phyloP scores from a whole-genome alignment of 495 filamentous ascomycete genomes.

The Staphylotrichum longicolle region DNA sequence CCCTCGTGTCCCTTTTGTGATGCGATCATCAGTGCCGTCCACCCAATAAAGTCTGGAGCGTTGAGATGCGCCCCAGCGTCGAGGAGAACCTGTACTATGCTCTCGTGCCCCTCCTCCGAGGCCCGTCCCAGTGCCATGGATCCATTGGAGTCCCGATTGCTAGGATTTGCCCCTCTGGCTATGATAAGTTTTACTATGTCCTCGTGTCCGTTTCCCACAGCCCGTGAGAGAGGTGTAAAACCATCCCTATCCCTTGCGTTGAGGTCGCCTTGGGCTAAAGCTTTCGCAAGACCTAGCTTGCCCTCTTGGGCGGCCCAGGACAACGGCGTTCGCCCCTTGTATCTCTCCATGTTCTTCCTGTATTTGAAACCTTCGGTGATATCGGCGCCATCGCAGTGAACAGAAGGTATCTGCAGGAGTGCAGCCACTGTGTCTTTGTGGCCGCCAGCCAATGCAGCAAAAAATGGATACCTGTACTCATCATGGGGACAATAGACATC shows the following conservation, averaged over 20 bases:
- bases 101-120: too few relatives aligned
- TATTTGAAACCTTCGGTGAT: neutral
- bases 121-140: too few relatives aligned
- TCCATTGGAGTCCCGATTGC: too few relatives aligned
- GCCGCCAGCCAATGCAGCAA: constrained; percentile 11
- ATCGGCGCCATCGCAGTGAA: constrained; percentile 11
- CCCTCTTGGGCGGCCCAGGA: constrained; percentile 14
- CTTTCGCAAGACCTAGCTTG: neutral
- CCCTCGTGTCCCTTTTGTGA: too few relatives aligned
- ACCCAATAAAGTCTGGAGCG: too few relatives aligned
- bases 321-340: constrained; percentile 11
- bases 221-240: neutral
- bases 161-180: too few relatives aligned
- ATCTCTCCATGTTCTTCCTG: constrained; percentile 1
- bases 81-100: too few relatives aligned
- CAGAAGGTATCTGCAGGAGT: constrained; percentile 12
- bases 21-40: too few relatives aligned
- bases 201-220: neutral
- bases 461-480: constrained; percentile 7
- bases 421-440: constrained; percentile 15
- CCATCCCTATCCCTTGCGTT: constrained; percentile 7
- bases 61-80: too few relatives aligned
- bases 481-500: neutral
- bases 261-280: neutral
- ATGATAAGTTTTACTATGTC: neutral